Evolutionary conservation across 2,329 filamentous ascomycete genomes (phyloP), one percentile per base, ranked within the genome.

Genomic region (Pseudopyrenochaeta lycopersici): DNA sequence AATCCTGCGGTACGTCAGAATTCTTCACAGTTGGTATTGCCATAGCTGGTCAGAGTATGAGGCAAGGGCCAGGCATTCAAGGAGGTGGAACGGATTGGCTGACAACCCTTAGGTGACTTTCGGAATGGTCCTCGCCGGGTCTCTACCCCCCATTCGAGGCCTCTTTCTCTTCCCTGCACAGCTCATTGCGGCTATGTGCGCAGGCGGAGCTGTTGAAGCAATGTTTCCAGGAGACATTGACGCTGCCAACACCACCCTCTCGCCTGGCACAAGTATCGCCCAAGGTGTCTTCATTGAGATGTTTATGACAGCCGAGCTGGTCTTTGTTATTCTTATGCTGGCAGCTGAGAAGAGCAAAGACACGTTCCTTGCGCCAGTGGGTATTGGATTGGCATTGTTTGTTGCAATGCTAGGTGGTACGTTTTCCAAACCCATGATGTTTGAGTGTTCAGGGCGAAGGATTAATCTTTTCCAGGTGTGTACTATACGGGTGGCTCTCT

Each of bases 401-500:
- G 60, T 68, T 17, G 66, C 77, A 1, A 61, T 63, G 58, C 56
- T 66, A 60, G 64, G 55, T n/a, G 63, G 60, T 61, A 58, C 3
- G 61, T 62, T 23, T 7, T 14, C 15, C 5, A 7, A 23, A 20
- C 17, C 32, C 3, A 3, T 45, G 18, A 14, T 2, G 3, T 1
- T 20, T 30, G 18, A 9, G 3, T 3, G 14, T 46, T 14, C 7
- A 21, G 5, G 9, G 9, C 7, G 2, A 23, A 5, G 18, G 20
- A 5, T 39, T 14, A 12, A 20, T 21, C 20, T 14, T 23, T 33
- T 14, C 31, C 21, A 62, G 60, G 58, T 23, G 76, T 78, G 11
- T 78, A 71, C 62, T 80, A 72, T 46, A 79, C 77, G 0, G 76
- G 77, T 36, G 76, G 76, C 10, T 76, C 74, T 1, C 71, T 80